These are phyloP conservation scores for Platanus orientalis DNA, from an alignment of 164 flowering plant species.

Conservation along the genomic window DNA sequence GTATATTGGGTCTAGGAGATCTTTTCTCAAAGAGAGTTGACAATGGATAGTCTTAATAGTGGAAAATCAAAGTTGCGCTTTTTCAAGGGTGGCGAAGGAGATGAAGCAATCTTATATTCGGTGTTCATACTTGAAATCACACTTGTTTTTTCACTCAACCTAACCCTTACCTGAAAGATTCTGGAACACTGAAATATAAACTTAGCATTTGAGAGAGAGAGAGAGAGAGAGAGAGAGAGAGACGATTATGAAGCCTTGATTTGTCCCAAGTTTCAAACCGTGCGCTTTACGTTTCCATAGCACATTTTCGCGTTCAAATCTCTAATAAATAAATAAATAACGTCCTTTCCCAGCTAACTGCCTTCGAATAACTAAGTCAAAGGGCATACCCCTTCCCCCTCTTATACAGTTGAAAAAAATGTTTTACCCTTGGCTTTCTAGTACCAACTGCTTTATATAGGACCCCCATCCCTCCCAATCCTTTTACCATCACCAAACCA, in stretches of 20 bases:
- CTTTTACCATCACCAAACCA: neutral
- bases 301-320: neutral
- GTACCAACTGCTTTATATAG: no score
- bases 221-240: neutral
- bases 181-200: no score
- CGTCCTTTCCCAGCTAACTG: neutral
- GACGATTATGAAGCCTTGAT: neutral
- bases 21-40: no score
- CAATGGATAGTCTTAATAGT: no score
- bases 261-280: neutral
- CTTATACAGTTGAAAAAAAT: no score
- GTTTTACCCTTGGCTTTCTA: no score
- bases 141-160: neutral
- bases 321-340: no score
- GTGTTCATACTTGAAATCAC: neutral
- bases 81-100: neutral
- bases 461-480: neutral
- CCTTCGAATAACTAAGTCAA: neutral
- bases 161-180: no score
- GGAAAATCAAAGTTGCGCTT: no score
- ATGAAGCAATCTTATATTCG: neutral
- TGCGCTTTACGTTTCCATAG: neutral
- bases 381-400: neutral
- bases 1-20: no score
- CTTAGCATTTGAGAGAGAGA: no score